Evolutionary conservation across 345 rosid species (phyloP).

Genomic region (Citrus australasica): DNA sequence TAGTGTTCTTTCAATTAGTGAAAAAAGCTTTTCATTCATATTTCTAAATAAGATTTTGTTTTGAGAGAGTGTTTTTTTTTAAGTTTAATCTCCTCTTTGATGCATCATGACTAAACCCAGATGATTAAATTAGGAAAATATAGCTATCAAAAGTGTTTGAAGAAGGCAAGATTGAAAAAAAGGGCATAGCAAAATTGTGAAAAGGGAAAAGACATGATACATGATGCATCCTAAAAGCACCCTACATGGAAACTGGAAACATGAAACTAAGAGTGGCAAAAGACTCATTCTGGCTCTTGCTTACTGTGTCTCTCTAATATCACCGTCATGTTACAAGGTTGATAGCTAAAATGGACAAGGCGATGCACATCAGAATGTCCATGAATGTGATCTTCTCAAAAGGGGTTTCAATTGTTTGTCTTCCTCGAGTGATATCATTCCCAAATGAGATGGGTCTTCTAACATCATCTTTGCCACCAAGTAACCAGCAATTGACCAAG

Average conservation of each 20-base stretch:
- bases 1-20: too few relatives aligned
- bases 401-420: conserved; percentile 82
- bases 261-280: not conserved
- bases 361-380: conserved; percentile 36
- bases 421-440: conserved; percentile 84
- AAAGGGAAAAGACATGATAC: not conserved
- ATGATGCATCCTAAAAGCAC: not conserved
- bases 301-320: not conserved
- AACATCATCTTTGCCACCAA: conserved; percentile 95
- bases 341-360: not conserved
- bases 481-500: conserved; percentile 94
- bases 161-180: not conserved
- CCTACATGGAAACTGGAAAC: conserved; percentile 1
- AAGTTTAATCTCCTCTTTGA: too few relatives aligned
- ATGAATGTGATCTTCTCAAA: conserved; percentile 78
- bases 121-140: too few relatives aligned
- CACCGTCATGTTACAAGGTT: not conserved
- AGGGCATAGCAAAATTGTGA: not conserved
- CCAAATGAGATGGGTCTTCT: conserved; percentile 92
- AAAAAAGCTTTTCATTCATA: too few relatives aligned
- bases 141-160: not conserved
- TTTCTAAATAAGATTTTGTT: too few relatives aligned
- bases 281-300: not conserved
- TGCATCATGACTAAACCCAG: too few relatives aligned
- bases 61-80: too few relatives aligned